Percentiles rank a stretch among this genome's conserved stretches.
Evolutionary conservation across 768 basidiomycete species (phyloP).

Genomic region (Rhizopogon rudus): DNA sequence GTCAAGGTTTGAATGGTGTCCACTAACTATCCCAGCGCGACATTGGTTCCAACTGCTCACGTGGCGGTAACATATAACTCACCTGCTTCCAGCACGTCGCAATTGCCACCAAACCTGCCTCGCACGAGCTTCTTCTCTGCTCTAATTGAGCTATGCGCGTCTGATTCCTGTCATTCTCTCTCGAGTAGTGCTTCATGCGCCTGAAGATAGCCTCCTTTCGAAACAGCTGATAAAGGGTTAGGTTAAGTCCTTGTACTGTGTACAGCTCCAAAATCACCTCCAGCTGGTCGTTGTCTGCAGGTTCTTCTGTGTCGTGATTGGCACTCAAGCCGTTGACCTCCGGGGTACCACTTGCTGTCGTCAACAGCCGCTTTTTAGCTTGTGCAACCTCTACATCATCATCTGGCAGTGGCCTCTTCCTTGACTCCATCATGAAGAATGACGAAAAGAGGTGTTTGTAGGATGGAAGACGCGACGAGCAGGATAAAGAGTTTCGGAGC

Average conservation of each 20-base stretch:
- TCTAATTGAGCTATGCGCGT: slow-evolving; percentile 61
- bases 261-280: slow-evolving; percentile 42
- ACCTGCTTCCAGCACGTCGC: slow-evolving; percentile 82
- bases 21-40: slow-evolving; percentile 44
- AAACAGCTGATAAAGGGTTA: slow-evolving; percentile 50
- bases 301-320: slow-evolving; percentile 32
- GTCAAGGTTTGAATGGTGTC: slow-evolving; percentile 61
- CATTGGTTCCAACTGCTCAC: not conserved
- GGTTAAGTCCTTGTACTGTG: slow-evolving; percentile 4
- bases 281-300: slow-evolving; percentile 49
- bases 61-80: slow-evolving; percentile 12
- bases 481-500: slow-evolving; percentile 7
- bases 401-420: slow-evolving; percentile 54
- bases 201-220: slow-evolving; percentile 85
- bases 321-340: slow-evolving; percentile 44
- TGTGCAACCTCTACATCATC: slow-evolving; percentile 44
- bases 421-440: slow-evolving; percentile 44
- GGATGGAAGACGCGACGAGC: not conserved
- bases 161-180: slow-evolving; percentile 65
- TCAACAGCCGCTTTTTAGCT: slow-evolving; percentile 54
- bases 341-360: slow-evolving; percentile 47
- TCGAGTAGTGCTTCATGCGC: slow-evolving; percentile 77
- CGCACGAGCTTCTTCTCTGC: slow-evolving; percentile 57
- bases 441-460: slow-evolving; percentile 9
- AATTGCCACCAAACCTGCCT: slow-evolving; percentile 68